These are phyloP conservation scores for Leccinum longicurvipes DNA, from an alignment of 768 basidiomycete species.

Conservation along the genomic window DNA sequence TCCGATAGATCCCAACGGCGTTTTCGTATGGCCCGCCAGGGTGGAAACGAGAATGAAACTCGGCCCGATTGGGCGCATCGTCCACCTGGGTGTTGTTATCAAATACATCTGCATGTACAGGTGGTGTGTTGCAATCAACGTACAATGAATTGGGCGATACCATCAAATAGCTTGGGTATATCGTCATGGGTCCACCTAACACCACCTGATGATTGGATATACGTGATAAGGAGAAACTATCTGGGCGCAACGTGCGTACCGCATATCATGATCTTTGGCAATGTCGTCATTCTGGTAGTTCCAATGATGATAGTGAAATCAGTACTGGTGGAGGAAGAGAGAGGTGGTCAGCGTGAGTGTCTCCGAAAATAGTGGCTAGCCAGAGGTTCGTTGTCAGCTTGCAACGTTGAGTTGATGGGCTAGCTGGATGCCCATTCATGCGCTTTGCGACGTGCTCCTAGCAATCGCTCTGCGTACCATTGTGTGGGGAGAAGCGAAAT, in stretches of 20 bases:
- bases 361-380: too few relatives aligned
- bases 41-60: conserved; percentile 44
- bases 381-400: too few relatives aligned
- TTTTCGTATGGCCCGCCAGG: conserved; percentile 45
- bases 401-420: too few relatives aligned
- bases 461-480: too few relatives aligned
- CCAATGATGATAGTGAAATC: neutral
- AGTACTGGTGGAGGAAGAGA: neutral
- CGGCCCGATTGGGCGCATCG: conserved; percentile 36
- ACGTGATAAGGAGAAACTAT: neutral
- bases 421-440: too few relatives aligned
- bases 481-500: too few relatives aligned
- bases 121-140: conserved; percentile 29
- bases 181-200: conserved; percentile 80
- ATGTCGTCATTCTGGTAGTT: neutral
- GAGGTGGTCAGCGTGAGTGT: neutral
- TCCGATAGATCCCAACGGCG: conserved; percentile 45
- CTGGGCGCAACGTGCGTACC: conserved; percentile 13
- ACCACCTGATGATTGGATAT: conserved; percentile 39
- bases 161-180: conserved; percentile 53
- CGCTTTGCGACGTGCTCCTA: too few relatives aligned
- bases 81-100: conserved; percentile 27
- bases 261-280: conserved; percentile 29
- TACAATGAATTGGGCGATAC: conserved; percentile 74
- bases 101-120: neutral